Evolutionary conservation across 257 asterid genomes (phyloP), one percentile per base, ranked within the genome.

Genomic region (Capsicum rhomboideum): DNA sequence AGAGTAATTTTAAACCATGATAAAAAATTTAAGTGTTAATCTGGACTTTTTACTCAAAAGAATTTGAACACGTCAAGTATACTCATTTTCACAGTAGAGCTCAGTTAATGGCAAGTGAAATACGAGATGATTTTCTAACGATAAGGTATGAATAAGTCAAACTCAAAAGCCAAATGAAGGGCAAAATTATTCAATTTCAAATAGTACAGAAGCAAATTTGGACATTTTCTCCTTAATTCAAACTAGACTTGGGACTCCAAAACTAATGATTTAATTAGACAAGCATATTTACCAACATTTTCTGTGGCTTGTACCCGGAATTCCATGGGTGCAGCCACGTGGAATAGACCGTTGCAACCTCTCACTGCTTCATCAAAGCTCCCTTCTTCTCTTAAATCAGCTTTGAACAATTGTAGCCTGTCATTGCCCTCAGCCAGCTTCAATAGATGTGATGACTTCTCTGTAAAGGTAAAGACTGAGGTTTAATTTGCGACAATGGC

Each of bases 271-370:
- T 12, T 17, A 3, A 34, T 34, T 34, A 66, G 56, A 84, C 6
- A 83, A 23, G 21, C 8, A 49, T 55, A 37, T 61, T 83, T 91
- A 91, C 98, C 98, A 42, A 83, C 72, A 68, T 89, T 86, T 59
- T 90, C 87, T 53, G 85, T 23, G 69, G 87, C 82, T 20, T 93
- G 90, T 83, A 84, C 91, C 17, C 79, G 87, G 46, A 96, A 89
- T 85, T 96, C 94, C 99, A 96, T 96, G 26, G 95, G 90, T 50
- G 98, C 97, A 64, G 97, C 98, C 72, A 94, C 97, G 84, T 93
- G 99, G 72, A 92, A 94, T 40, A 96, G 92, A 31, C 99, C 98
- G 75, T 83, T 84, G 85, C 99, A 94, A 52, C 95, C 94, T 88
- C 83, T 87, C 37, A 94, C 87, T 6, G 98, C 98, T 80, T 92